Base-by-base conservation (phyloP, 192 early-diverging fungal species). In the Coemansia sp. region DNA sequence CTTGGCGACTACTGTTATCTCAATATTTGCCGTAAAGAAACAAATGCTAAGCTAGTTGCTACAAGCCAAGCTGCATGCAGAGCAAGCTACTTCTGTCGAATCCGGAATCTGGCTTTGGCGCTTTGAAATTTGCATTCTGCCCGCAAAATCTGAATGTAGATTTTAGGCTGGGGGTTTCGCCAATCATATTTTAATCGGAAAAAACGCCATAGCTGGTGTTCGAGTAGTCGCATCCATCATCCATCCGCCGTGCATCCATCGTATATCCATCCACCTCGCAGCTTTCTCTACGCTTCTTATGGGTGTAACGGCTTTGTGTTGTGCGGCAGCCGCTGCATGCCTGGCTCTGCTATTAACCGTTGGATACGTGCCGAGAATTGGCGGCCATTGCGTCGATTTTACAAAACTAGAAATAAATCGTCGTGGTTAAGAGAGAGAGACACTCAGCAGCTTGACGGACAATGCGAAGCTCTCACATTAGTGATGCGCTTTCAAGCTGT, bases 351-450 rank as follows among this genome's bases (percentile, higher is more conserved):
- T 66, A 28, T 30, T 48, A 4, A 51, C 42, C 42, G 56, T 61
- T 71, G 63, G 61, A 69, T 73, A 78, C 76, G 67, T 78, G 71
- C 76, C 76, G 76, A 69, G 66, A 65, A 64, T 73, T 76, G 49
- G 74, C 42, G 49, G 61, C 61, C 74, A 71, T 76, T 33, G 74
- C 68, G 74, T 69, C 72, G 32, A 74, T 60, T 57, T 55, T 31
- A 54, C 67, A 66, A 63, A 64, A n/a, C 48, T 56, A 33, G 36
- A 71, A 75, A 52, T 52, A 52, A 68, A 69, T 67, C 65, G 65
- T 60, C 65, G 60, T 42, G 28, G 48, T 60, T 76, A 65, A 76
- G 61, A 71, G 58, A 63, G 63, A 56, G 48, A 65, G 54, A 36
- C 48, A 31, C 34, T 22, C 20, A 38, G 38, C 54, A 56, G 64